phyloP scores from a whole-genome alignment of 2,329 filamentous ascomycete species.

The Colletotrichum trifolii region DNA sequence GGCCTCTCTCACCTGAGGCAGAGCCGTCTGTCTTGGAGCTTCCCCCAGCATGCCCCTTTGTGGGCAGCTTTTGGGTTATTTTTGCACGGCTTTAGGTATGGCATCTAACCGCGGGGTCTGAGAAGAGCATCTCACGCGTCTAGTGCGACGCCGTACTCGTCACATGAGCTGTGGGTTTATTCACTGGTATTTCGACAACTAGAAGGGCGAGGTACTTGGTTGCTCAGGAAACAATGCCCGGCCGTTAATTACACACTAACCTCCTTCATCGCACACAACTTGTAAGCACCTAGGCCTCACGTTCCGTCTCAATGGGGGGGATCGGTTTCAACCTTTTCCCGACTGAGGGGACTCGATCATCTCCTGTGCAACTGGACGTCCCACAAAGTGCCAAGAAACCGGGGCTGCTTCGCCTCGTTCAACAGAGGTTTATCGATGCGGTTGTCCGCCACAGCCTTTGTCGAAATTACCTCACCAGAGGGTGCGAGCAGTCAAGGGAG shows the following conservation, averaged over 20 bases:
- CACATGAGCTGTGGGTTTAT: too few species aligned
- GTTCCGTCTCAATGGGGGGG: not conserved
- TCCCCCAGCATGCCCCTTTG: not conserved
- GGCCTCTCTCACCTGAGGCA: not conserved
- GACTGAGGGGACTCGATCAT: not conserved
- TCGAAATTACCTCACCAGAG: constrained; percentile 3
- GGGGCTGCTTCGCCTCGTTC: constrained; percentile 5
- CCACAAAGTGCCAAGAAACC: constrained; percentile 29
- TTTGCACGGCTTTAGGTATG: constrained; percentile 18
- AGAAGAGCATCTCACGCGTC: too few species aligned
- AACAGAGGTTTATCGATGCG: not conserved
- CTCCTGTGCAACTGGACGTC: constrained; percentile 6
- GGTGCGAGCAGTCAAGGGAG: not conserved
- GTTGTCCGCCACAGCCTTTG: not conserved
- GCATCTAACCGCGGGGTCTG: not conserved
- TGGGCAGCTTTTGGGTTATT: constrained; percentile 2
- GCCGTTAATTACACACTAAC: too few species aligned
- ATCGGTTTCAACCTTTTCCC: not conserved
- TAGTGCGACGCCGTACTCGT: too few species aligned
- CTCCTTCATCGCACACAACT: too few species aligned
- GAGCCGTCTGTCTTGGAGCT: not conserved
- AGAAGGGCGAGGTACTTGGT: too few species aligned
- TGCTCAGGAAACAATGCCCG: too few species aligned
- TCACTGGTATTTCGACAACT: too few species aligned
- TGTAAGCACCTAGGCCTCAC: too few species aligned